phyloP scores from a whole-genome alignment of 805 yeast species.

The Yamadazyma phyllophila region DNA sequence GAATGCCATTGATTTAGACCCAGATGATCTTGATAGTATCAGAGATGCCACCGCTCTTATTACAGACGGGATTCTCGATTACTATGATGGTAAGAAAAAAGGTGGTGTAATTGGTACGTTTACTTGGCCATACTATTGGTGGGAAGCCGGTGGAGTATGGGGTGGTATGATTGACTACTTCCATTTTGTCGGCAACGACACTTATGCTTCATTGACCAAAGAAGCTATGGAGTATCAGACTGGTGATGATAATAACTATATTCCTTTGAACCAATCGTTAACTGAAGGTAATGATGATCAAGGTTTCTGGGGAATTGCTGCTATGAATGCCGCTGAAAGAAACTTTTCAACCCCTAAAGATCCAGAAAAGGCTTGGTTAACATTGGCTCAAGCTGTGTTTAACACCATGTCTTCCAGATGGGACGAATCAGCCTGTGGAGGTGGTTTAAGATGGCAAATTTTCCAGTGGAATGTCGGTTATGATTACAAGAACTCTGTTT shows the following conservation, averaged over 20 bases:
- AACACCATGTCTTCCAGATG: slow-evolving; percentile 46
- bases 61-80: slow-evolving; percentile 74
- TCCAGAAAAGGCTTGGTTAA: slow-evolving; percentile 36
- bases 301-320: slow-evolving; percentile 94
- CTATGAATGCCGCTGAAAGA: slow-evolving; percentile 87
- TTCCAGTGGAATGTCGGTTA: slow-evolving; percentile 49
- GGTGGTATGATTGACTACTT: slow-evolving; percentile 81
- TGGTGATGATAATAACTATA: slow-evolving; percentile 64
- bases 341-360: slow-evolving; percentile 62
- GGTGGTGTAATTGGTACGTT: slow-evolving; percentile 91
- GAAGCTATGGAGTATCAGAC: slow-evolving; percentile 70
- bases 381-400: slow-evolving; percentile 42
- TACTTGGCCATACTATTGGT: slow-evolving; percentile 91
- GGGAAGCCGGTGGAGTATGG: slow-evolving; percentile 98
- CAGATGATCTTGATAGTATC: slow-evolving; percentile 41
- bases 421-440: slow-evolving; percentile 37
- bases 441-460: slow-evolving; percentile 49
- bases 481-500: slow-evolving; percentile 44
- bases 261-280: slow-evolving; percentile 83
- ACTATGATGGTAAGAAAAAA: slow-evolving; percentile 62
- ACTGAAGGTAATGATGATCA: slow-evolving; percentile 98
- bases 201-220: slow-evolving; percentile 58
- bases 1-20: slow-evolving; percentile 11
- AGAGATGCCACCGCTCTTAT: slow-evolving; percentile 57
- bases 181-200: slow-evolving; percentile 64